Evolutionary conservation across 352 stramenopile genomes (phyloP), one percentile per base, ranked within the genome.

Genomic region (Discostella stelligera): DNA sequence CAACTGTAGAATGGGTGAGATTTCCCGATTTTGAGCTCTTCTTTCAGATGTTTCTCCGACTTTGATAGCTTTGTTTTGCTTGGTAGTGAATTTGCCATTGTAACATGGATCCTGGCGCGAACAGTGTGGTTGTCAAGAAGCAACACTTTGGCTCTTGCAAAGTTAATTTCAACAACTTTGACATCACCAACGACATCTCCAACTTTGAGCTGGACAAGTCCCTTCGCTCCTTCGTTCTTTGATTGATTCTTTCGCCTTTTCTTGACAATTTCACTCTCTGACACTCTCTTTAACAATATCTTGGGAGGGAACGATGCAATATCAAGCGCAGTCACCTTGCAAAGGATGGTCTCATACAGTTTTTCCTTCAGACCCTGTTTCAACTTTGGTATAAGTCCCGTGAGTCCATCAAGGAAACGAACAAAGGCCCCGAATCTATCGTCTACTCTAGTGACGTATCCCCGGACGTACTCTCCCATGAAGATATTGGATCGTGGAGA

Each of bases 331-430:
- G 79, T 84, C 14, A 94, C 78, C 23, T 82, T 82, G 37, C 86
- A 87, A 18, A 86, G 32, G 20, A 94, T 74, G 0, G 87, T 90
- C 37, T 84, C 78, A 71, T 85, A 89, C 7, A 88, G 63, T 3
- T 61, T 72, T 39, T 92, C 71, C 60, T 85, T 39, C 3, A 92
- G 50, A 37, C 89, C 89, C 23, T 86, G 84, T 66, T 90, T 91
- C 23, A 86, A 77, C 66, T 91, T 91, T 4, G 87, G 86, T 39
- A 93, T 83, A 8, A 94, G 56, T n/a, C 86, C 89, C n/a, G 89
- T 93, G 14, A 93, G 72, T 18, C 84, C 79, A 72, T 91, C 81
- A 16, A 90, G 71, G 72, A 93, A 94, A 11, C 84, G 77, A 30
- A 94, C 71, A 58, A 94, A 94, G 10, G 86, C 84, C 46, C 89